Conservation (phyloP, 2,329 filamentous ascomycete species). For the Aspergillus amoenus region DNA sequence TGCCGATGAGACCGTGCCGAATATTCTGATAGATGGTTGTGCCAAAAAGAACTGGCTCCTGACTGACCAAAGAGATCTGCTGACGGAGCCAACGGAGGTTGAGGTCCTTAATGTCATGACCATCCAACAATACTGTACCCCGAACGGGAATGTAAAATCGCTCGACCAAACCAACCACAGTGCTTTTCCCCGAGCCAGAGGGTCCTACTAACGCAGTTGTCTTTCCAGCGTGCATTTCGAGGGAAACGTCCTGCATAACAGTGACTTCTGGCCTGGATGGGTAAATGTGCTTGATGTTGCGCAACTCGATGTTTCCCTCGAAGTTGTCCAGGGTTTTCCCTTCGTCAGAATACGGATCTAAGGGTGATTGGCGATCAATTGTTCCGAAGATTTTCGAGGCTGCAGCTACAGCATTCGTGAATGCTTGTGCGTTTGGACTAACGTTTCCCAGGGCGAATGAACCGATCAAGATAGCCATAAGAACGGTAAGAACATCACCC, state of each 20-base stretch:
- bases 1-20: constrained; percentile 84
- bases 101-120: constrained; percentile 73
- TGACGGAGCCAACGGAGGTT: constrained; percentile 90
- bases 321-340: constrained; percentile 74
- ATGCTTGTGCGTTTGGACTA: constrained; percentile 80
- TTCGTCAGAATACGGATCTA: constrained; percentile 70
- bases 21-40: constrained; percentile 91
- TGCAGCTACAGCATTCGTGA: constrained; percentile 78
- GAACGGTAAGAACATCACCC: constrained; percentile 74
- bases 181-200: constrained; percentile 92
- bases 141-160: constrained; percentile 89
- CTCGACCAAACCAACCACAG: constrained; percentile 88
- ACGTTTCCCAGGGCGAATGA: constrained; percentile 89
- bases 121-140: constrained; percentile 77
- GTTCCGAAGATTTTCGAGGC: constrained; percentile 91
- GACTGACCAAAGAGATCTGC: constrained; percentile 87
- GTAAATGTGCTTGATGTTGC: constrained; percentile 87
- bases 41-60: constrained; percentile 88
- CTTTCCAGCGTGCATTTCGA: constrained; percentile 82
- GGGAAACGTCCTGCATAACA: constrained; percentile 79
- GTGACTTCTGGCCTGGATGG: constrained; percentile 87
- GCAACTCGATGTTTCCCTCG: constrained; percentile 75
- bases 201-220: constrained; percentile 91
- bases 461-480: constrained; percentile 90
- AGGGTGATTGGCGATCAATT: constrained; percentile 81